Evolutionary conservation across 1,139 yeast genomes (phyloP), one percentile per base, ranked within the genome.

Genomic region (Taphrina betulina): DNA sequence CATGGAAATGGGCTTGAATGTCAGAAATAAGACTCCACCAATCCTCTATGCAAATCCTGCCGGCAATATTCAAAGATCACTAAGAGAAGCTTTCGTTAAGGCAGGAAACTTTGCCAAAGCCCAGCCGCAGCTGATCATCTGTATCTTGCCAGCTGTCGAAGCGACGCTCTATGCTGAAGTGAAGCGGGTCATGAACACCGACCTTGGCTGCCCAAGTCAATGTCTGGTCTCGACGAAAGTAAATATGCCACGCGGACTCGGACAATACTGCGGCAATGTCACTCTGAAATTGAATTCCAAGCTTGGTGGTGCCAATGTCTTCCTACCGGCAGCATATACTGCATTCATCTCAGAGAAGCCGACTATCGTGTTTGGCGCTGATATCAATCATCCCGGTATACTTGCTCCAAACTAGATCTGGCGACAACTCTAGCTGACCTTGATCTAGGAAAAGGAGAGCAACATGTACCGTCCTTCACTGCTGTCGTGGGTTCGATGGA

Each of bases 401-500:
- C 31, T 7, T 12, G n/a, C n/a, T n/a, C n/a, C 63, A 26, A 26
- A 14, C 8, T 40, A 60, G 19, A 42, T 62, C 19, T 59, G 62
- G 20, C 52, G 54, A n/a, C n/a, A n/a, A n/a, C n/a, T n/a, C n/a
- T n/a, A n/a, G n/a, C n/a, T n/a, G n/a, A n/a, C n/a, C n/a, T n/a
- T n/a, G n/a, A n/a, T n/a, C n/a, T n/a, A n/a, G n/a, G 35, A 2
- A 41, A 41, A 23, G 45, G 45, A 3, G 48, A 43, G 17, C 28
- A 43, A 5, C 38, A 29, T 14, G 48, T 43, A 5, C 66, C 68
- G 12, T 66, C 69, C n/a, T 58, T 66, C 50, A 67, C 68, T 16
- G 62, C 68, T 4, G 65, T 66, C 51, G 69, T 66, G 31, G 70
- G 68, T 12, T 64, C 66, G 12, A 45, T 64, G 33, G 69, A 67